These are phyloP conservation scores for Ophiostoma novo-ulmi DNA, from an alignment of 2,329 filamentous ascomycete genomes.

Conservation along the genomic window DNA sequence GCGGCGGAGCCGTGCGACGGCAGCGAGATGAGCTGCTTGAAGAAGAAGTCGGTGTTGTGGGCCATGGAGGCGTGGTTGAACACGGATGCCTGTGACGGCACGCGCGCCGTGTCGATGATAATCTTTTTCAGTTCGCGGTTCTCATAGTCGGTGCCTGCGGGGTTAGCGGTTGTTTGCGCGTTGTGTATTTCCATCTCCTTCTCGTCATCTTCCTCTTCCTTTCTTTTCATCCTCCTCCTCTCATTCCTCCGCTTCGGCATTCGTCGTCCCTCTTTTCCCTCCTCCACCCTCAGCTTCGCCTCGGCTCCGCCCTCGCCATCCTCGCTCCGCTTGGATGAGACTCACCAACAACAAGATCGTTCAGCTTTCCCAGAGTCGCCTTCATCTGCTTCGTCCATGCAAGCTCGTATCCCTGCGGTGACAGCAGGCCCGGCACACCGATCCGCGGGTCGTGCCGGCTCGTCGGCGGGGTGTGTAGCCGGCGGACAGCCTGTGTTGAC, in stretches of 20 bases:
- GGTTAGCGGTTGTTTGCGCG: neutral
- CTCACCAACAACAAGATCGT: conserved; percentile 66
- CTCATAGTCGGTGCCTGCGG: conserved; percentile 59
- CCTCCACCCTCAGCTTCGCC: neutral
- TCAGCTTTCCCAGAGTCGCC: conserved; percentile 69
- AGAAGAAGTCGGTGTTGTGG: conserved; percentile 85
- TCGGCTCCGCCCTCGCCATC: neutral
- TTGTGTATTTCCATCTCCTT: too few species aligned
- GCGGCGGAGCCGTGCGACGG: neutral
- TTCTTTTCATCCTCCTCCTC: neutral
- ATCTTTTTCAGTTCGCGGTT: conserved; percentile 57
- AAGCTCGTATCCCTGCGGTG: conserved; percentile 62
- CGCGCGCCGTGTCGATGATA: conserved; percentile 68
- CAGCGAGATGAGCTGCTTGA: conserved; percentile 47
- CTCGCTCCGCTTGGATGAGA: conserved; percentile 21
- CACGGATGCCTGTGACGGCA: conserved; percentile 67
- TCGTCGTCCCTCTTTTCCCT: neutral
- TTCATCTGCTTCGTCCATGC: conserved; percentile 81
- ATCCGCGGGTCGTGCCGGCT: conserved; percentile 43
- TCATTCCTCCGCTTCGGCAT: neutral
- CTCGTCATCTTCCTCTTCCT: neutral
- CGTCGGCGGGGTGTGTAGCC: conserved; percentile 34
- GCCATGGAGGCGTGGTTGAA: conserved; percentile 98
- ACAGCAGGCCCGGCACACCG: conserved; percentile 51
- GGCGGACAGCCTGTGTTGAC: conserved; percentile 32